Conservation (phyloP, 2,329 filamentous ascomycete genomes). For the Apiospora arundinis region DNA sequence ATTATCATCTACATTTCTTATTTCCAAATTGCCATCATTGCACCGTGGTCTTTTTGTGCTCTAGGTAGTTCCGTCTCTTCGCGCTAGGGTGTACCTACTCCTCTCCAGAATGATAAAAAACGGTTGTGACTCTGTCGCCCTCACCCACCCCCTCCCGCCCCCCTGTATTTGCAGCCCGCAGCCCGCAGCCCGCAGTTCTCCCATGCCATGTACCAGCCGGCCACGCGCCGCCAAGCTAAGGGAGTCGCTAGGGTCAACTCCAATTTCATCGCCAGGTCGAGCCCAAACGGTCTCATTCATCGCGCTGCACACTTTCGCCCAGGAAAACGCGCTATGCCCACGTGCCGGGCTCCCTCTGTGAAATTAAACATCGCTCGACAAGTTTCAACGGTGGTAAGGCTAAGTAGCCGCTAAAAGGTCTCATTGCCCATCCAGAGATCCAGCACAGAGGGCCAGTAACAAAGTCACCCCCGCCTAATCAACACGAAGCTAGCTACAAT, state of each 20-base stretch:
- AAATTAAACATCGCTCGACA: constrained; percentile 9
- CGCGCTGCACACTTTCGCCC: neutral
- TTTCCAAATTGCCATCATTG: neutral
- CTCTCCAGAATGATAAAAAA: neutral
- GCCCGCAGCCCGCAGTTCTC: neutral
- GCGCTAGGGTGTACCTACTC: neutral
- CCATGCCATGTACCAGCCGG: neutral
- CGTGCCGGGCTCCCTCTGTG: constrained; percentile 4
- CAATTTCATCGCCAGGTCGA: constrained; percentile 12
- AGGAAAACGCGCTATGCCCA: neutral
- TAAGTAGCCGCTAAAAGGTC: constrained; percentile 9
- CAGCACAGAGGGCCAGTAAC: neutral
- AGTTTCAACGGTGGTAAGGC: constrained; percentile 13
- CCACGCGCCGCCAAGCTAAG: constrained; percentile 1
- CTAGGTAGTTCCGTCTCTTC: neutral
- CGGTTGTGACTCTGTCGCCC: neutral
- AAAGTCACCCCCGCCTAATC: neutral
- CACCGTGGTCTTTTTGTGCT: neutral
- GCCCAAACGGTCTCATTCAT: constrained; percentile 7
- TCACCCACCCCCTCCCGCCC: neutral
- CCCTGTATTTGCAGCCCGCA: neutral
- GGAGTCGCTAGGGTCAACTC: constrained; percentile 10
- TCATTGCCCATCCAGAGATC: neutral
- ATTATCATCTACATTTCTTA: neutral
- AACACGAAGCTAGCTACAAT: neutral